phyloP scores from a whole-genome alignment of 495 filamentous ascomycete genomes.

The Penicillium psychrofluorescens region DNA sequence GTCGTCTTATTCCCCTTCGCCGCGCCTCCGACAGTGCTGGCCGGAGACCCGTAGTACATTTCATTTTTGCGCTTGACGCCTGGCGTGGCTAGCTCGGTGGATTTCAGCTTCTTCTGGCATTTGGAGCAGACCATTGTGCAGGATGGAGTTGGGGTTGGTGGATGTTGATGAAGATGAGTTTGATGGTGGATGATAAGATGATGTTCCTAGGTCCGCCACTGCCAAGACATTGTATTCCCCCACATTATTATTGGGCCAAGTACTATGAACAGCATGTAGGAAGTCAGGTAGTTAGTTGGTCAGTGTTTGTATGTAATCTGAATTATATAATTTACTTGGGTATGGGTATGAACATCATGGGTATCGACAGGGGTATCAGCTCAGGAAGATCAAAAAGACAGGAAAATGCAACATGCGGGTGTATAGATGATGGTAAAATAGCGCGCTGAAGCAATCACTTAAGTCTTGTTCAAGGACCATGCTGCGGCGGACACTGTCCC shows the following conservation, averaged over 20 bases:
- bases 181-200: slow-evolving; percentile 2
- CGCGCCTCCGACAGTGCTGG: slow-evolving; percentile 49
- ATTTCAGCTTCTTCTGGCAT: slow-evolving; percentile 55
- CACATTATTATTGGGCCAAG: too few relatives aligned
- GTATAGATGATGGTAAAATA: too few relatives aligned
- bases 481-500: background rate
- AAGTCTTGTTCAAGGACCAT: background rate
- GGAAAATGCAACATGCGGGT: too few relatives aligned
- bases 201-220: slow-evolving; percentile 11
- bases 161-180: background rate
- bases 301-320: too few relatives aligned
- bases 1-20: slow-evolving; percentile 21
- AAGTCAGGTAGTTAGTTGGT: too few relatives aligned
- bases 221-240: slow-evolving; percentile 8
- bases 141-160: slow-evolving; percentile 13
- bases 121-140: slow-evolving; percentile 58
- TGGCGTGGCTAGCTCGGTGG: slow-evolving; percentile 59
- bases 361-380: background rate
- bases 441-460: background rate
- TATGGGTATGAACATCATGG: slow-evolving; percentile 3
- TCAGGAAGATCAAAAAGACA: too few relatives aligned
- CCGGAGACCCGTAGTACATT: slow-evolving; percentile 62
- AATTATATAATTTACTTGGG: too few relatives aligned
- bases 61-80: slow-evolving; percentile 65
- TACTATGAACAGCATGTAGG: too few relatives aligned